phyloP scores from a whole-genome alignment of 2,329 filamentous ascomycete genomes.

The Apiospora koreana region DNA sequence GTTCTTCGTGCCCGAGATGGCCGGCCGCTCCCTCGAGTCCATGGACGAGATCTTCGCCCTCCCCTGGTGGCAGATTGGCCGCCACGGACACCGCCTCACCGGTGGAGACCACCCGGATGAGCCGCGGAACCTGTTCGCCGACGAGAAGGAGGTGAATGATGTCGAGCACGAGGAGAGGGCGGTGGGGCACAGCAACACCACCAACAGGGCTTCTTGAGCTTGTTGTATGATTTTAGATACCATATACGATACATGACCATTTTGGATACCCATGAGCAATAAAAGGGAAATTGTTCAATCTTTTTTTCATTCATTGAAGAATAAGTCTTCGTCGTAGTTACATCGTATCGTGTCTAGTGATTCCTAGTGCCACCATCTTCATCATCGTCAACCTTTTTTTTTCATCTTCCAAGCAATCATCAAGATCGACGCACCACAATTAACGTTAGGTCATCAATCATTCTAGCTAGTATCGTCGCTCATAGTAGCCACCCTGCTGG shows the following conservation, averaged over 20 bases:
- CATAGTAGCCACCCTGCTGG: background rate
- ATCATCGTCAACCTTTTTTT: background rate
- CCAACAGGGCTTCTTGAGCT: background rate
- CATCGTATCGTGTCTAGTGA: background rate
- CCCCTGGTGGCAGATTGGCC: constrained; percentile 1
- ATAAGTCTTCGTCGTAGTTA: background rate
- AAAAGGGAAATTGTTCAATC: background rate
- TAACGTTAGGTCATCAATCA: too few relatives aligned
- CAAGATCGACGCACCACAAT: background rate
- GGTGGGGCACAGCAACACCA: background rate
- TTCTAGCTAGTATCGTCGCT: background rate
- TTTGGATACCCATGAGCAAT: background rate
- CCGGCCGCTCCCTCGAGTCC: constrained; percentile 64
- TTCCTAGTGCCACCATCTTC: background rate
- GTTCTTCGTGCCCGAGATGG: constrained; percentile 73
- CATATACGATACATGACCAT: background rate
- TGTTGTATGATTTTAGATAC: background rate
- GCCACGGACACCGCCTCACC: background rate
- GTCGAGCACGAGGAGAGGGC: constrained; percentile 3
- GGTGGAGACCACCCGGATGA: background rate
- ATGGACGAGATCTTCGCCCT: constrained; percentile 74
- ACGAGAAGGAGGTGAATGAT: background rate
- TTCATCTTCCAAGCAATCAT: background rate
- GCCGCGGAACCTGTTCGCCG: background rate
- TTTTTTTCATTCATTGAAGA: background rate